These are phyloP conservation scores for Penicillium griseofulvum DNA, from an alignment of 2,329 filamentous ascomycete genomes.

Conservation along the genomic window DNA sequence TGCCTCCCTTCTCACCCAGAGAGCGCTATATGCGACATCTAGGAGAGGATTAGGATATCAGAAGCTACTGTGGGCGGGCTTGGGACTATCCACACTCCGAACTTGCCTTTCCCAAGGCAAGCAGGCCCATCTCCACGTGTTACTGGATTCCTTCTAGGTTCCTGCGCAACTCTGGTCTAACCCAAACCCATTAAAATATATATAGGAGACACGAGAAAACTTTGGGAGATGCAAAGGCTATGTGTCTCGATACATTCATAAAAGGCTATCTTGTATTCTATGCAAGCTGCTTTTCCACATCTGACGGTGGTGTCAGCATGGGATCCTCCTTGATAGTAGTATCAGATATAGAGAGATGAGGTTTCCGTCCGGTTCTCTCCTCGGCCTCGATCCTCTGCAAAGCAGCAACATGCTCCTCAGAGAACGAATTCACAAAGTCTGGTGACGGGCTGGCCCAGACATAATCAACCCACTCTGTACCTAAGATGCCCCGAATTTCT, in stretches of 20 bases:
- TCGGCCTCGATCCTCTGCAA: constrained; percentile 11
- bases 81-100: not conserved
- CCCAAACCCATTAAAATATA: not conserved
- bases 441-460: constrained; percentile 44
- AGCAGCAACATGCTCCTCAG: constrained; percentile 27
- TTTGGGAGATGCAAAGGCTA: not conserved
- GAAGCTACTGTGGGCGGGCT: not conserved
- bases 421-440: constrained; percentile 41
- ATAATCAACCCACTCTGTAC: constrained; percentile 46
- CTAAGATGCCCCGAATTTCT: constrained; percentile 40
- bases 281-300: constrained; percentile 27
- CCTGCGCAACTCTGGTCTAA: not conserved
- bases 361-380: constrained; percentile 8
- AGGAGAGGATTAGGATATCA: constrained; percentile 29
- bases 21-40: constrained; percentile 37
- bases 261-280: constrained; percentile 10
- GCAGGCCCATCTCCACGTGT: not conserved
- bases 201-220: not conserved
- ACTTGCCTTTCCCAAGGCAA: not conserved
- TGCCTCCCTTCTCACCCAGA: constrained; percentile 37
- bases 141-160: not conserved
- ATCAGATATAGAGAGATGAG: not conserved
- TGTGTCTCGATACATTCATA: not conserved
- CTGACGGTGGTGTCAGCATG: constrained; percentile 34
- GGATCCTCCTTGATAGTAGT: constrained; percentile 1